Base-by-base conservation (phyloP, 225 moss, liverwort and hornwort species). In the Rhytidiadelphus loreus region DNA sequence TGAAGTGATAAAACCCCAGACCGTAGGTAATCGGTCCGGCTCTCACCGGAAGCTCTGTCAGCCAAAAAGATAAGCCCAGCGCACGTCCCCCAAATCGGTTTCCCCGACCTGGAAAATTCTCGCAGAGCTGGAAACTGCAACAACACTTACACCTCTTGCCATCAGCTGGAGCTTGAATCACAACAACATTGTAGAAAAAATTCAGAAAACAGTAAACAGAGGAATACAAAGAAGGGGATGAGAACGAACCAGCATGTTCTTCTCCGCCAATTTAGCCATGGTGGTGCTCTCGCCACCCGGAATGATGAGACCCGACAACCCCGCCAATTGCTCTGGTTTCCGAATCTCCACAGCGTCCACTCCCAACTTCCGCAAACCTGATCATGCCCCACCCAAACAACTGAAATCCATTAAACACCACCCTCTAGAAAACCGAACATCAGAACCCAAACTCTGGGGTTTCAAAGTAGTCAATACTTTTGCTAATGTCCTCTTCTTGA, bases 241-340 rank as follows among this genome's bases (percentile, higher is more conserved):
- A 39, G 55, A 30, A 90, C 93, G 56, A 46, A 99, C 98, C 72
- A 99, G 91, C 82, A 92, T 94, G 84, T 96, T 96, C 77, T 96
- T 89, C 91, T 96, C 96, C 62, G 98, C 98, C 58, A 99, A 88
- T 89, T 96, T 99, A 83, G 97, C 98, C 98, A 99, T 99, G 62
- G 98, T 96, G 85, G 98, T 97, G 95, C 98, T 99, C 93, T 99
- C 98, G 59, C 98, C 98, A 50, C 98, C 97, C 8, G 98, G 98
- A 63, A 99, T 97, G 41, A 99, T 99, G 41, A 99, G 96, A 56
- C 98, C 98, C 21, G 95, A 81, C 80, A 99, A 89, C 33, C 95
- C 96, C 85, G 80, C 88, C 91, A 99, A 92, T 90, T 99, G 97
- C 92, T 94, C 98, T 8, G 97, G 97, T 81, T 99, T 99, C 91